phyloP scores from a whole-genome alignment of 371 early-diverging fungal species.

The Zopfochytrium polystomum region DNA sequence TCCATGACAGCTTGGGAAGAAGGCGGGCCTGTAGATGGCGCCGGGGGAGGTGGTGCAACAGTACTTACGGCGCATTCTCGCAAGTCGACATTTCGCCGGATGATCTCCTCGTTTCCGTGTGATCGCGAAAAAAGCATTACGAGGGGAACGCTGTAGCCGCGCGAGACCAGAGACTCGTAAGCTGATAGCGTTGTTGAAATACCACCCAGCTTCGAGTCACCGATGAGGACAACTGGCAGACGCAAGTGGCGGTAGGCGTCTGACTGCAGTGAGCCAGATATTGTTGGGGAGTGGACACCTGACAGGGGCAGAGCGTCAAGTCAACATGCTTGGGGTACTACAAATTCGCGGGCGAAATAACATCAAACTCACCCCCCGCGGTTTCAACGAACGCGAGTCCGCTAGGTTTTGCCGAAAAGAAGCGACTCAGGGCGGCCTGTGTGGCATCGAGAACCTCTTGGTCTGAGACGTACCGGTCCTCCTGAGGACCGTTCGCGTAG shows the following conservation, averaged over 20 bases:
- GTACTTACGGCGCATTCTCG: slow-evolving; percentile 16
- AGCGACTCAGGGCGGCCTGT: slow-evolving; percentile 40
- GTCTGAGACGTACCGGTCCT: slow-evolving; percentile 37
- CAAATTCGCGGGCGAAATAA: too few species aligned
- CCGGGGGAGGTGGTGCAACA: background rate
- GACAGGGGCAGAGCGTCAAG: too few species aligned
- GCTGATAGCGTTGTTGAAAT: slow-evolving; percentile 77
- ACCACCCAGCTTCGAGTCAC: slow-evolving; percentile 74
- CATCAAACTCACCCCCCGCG: slow-evolving; percentile 45
- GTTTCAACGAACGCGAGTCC: slow-evolving; percentile 48
- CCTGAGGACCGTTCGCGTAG: too few species aligned
- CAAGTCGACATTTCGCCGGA: slow-evolving; percentile 37
- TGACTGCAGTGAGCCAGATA: slow-evolving; percentile 73
- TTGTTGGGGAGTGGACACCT: slow-evolving; percentile 75
- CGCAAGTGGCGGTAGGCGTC: slow-evolving; percentile 71
- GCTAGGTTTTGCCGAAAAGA: slow-evolving; percentile 30
- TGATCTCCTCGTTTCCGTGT: slow-evolving; percentile 61
- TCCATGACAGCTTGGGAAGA: slow-evolving; percentile 48
- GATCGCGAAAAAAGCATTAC: slow-evolving; percentile 62
- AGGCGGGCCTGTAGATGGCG: slow-evolving; percentile 18
- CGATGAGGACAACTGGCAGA: slow-evolving; percentile 68
- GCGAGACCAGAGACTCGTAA: slow-evolving; percentile 64
- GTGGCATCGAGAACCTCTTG: slow-evolving; percentile 47
- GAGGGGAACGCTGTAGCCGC: slow-evolving; percentile 72
- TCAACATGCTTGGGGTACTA: too few species aligned